A percentile compares a stretch with the other conserved stretches of the same genome.
Conservation (phyloP, 2,329 filamentous ascomycete species). For the Rachicladosporium sp. region DNA sequence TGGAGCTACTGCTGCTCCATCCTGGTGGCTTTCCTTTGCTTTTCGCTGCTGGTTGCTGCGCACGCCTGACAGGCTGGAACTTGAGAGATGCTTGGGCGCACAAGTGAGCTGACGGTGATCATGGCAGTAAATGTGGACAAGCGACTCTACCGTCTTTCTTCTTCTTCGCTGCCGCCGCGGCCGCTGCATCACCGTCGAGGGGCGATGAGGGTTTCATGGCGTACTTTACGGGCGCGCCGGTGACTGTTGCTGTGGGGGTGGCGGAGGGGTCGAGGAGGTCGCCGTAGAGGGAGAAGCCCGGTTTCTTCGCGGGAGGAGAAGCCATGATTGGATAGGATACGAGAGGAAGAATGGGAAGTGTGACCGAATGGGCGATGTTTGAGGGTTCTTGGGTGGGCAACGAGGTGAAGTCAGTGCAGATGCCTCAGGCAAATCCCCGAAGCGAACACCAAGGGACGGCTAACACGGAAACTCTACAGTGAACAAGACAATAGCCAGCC, state of each 20-base stretch:
- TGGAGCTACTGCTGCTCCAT: conserved; percentile 14
- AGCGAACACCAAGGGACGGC: too few species aligned
- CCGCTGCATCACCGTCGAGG: conserved; percentile 4
- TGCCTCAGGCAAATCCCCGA: too few species aligned
- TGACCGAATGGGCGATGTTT: too few species aligned
- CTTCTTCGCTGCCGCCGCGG: conserved; percentile 36
- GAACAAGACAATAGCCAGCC: too few species aligned
- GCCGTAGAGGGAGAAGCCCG: conserved; percentile 61
- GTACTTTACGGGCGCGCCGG: conserved; percentile 62
- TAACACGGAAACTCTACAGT: too few species aligned
- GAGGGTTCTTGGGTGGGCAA: too few species aligned
- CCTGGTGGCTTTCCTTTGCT: conserved; percentile 46
- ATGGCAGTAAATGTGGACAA: conserved; percentile 7
- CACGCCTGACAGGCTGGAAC: conserved; percentile 73
- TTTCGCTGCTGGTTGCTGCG: conserved; percentile 56
- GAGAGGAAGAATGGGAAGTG: background rate
- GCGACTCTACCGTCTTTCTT: conserved; percentile 50
- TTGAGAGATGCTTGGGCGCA: conserved; percentile 50
- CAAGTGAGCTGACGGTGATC: conserved; percentile 31
- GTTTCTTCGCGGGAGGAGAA: conserved; percentile 3
- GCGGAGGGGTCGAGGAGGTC: conserved; percentile 55
- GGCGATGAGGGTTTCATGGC: conserved; percentile 47
- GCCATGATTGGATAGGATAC: conserved; percentile 2
- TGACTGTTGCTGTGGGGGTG: conserved; percentile 49
- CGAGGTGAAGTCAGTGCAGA: too few species aligned